Percentiles rank a stretch among this genome's conserved stretches.
Conservation (phyloP, 1,139 yeast species). For the Zygoascus hellenicus region DNA sequence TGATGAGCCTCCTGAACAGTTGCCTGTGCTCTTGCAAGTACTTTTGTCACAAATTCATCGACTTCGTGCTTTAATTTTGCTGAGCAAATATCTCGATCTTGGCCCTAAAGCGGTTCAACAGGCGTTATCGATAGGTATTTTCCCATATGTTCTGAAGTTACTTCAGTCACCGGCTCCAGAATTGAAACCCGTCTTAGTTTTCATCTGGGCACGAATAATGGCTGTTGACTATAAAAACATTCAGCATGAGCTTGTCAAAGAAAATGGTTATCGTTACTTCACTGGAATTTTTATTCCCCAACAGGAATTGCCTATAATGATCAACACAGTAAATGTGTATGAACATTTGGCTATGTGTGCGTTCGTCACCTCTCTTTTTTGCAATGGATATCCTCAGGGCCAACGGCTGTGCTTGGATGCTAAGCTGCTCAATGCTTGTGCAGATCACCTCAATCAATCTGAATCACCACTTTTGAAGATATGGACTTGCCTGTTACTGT, state of each 20-base stretch:
- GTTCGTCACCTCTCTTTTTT: constrained; percentile 76
- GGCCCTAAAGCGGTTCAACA: constrained; percentile 98
- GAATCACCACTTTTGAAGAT: constrained; percentile 85
- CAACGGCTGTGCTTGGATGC: constrained; percentile 73
- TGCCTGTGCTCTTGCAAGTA: constrained; percentile 91
- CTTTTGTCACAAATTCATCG: constrained; percentile 90
- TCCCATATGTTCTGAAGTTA: constrained; percentile 87
- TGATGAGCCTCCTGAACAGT: constrained; percentile 80
- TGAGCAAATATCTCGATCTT: constrained; percentile 80
- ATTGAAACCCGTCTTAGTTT: constrained; percentile 85
- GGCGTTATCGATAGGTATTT: constrained; percentile 89
- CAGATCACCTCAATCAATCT: constrained; percentile 59
- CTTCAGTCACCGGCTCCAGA: constrained; percentile 95
- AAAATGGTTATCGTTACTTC: constrained; percentile 85
- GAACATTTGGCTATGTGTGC: constrained; percentile 97
- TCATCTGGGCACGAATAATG: constrained; percentile 97
- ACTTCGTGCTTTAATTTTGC: constrained; percentile 74
- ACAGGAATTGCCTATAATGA: constrained; percentile 32
- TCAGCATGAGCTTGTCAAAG: constrained; percentile 87
- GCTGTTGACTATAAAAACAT: constrained; percentile 88
- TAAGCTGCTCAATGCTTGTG: constrained; percentile 64
- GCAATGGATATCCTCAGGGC: constrained; percentile 72
- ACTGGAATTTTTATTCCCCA: constrained; percentile 59
- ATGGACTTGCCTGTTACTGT: constrained; percentile 79
- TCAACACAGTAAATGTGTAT: constrained; percentile 36